Conservation (phyloP, 1,139 yeast genomes). For the Zygoascus hellenicus region DNA sequence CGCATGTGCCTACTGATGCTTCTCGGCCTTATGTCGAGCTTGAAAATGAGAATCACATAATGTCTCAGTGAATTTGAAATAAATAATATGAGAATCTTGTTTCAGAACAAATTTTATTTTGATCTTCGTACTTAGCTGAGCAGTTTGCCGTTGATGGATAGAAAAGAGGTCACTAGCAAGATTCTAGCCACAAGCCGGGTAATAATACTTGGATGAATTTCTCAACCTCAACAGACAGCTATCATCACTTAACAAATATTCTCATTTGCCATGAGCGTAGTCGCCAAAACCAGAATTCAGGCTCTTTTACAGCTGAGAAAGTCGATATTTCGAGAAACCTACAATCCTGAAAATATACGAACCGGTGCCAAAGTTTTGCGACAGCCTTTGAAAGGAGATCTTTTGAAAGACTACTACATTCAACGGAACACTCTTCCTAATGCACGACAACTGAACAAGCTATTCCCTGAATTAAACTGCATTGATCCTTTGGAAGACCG, state of each 20-base stretch:
- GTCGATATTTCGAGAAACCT: conserved; percentile 55
- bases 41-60: too few relatives aligned
- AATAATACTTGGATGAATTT: background rate
- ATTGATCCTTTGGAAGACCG: conserved; percentile 71
- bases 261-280: conserved; percentile 4
- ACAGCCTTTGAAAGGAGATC: conserved; percentile 70
- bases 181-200: background rate
- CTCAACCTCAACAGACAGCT: background rate
- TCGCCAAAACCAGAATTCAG: conserved; percentile 41
- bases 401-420: conserved; percentile 69
- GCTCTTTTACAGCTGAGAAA: conserved; percentile 55
- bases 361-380: conserved; percentile 75
- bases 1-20: too few relatives aligned
- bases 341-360: conserved; percentile 63
- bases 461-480: conserved; percentile 54
- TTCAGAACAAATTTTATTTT: too few relatives aligned
- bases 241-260: background rate
- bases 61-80: too few relatives aligned
- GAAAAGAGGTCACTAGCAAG: background rate
- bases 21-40: background rate
- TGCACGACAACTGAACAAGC: conserved; percentile 55
- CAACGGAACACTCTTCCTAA: conserved; percentile 44
- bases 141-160: background rate
- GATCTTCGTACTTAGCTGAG: background rate
- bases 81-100: too few relatives aligned